Evolutionary conservation across 2,329 filamentous ascomycete genomes (phyloP).

Genomic region (Colletotrichum ledebouriae): DNA sequence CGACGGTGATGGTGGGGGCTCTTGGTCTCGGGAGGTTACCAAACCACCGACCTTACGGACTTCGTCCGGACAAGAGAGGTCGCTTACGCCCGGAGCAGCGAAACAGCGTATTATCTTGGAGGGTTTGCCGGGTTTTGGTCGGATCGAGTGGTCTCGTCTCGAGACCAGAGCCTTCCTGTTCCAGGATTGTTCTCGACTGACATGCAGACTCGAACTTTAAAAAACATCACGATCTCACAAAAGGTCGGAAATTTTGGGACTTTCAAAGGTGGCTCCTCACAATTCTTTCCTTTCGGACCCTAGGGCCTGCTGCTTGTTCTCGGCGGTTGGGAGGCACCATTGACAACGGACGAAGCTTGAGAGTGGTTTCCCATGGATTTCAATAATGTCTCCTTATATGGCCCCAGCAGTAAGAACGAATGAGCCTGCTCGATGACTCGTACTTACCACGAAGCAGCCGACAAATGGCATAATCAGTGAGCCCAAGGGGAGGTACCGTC

Average conservation of each 20-base stretch:
- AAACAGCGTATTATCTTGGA: slow-evolving; percentile 51
- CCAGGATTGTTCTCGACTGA: slow-evolving; percentile 51
- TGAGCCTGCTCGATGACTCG: not conserved
- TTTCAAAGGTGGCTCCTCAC: slow-evolving; percentile 48
- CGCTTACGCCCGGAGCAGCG: slow-evolving; percentile 46
- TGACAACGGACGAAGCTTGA: slow-evolving; percentile 44
- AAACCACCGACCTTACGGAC: slow-evolving; percentile 52
- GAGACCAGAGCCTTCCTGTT: slow-evolving; percentile 34
- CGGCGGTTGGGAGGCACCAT: slow-evolving; percentile 48
- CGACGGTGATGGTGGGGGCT: slow-evolving; percentile 51
- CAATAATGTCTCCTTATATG: slow-evolving; percentile 49
- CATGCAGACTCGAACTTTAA: slow-evolving; percentile 49
- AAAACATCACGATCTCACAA: slow-evolving; percentile 46
- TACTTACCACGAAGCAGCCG: slow-evolving; percentile 8
- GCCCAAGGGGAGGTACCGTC: slow-evolving; percentile 50
- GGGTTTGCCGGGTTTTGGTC: slow-evolving; percentile 47
- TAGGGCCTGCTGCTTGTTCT: slow-evolving; percentile 52
- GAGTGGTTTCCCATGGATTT: slow-evolving; percentile 46
- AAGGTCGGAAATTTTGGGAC: slow-evolving; percentile 46
- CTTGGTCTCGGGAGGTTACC: slow-evolving; percentile 47
- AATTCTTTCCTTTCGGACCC: slow-evolving; percentile 51
- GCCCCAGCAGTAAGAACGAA: slow-evolving; percentile 46
- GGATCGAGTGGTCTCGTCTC: slow-evolving; percentile 44
- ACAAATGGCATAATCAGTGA: slow-evolving; percentile 51
- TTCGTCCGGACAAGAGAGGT: slow-evolving; percentile 51